Base-by-base conservation (phyloP, 169 alveolate genomes). In the Cryptosporidium sp. region DNA sequence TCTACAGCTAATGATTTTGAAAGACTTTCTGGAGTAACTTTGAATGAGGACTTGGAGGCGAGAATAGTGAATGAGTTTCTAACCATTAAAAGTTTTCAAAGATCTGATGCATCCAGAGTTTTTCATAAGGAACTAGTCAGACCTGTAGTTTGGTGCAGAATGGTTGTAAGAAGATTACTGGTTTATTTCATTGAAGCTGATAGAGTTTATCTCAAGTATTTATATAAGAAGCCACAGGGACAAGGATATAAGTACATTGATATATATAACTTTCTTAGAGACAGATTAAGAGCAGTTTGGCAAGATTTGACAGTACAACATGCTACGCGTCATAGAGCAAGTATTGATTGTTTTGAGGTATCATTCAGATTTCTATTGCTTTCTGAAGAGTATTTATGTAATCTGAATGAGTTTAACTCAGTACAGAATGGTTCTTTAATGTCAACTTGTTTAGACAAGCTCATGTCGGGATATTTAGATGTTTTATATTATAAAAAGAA, bases 251-350 rank as follows among this genome's bases (percentile, higher is more conserved):
- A 92, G 33, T 95, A 89, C 71, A 65, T 94, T 35, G 97, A 95
- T 65, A 93, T 95, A 26, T 95, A 94, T 86, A 94, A 95, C 92
- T 95, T 95, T 71, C 69, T 95, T 29, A 59, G 97, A 41, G 97
- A 95, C 86, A 68, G 97, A 26, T 71, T 95, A n/a, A 84, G 97
- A 41, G 95, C 96, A 23, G 91, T 93, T 3, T 94, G 97, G 97
- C 97, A 95, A 84, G 97, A 95, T 71, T 87, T 95, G 35, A 95
- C 97, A 3, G 97, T 94, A 39, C 97, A 95, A 85, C 97, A 93
- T 69, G 95, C 95, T 41, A 70, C 94, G 10, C 93, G 92, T 52
- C 96, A 95, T 58, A 92, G 97, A 37, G 96, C 95, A 29, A 91
- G 92, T 51, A 94, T 95, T 65, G 97, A 95, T 85, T 73, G 94